Conservation (phyloP, 345 rosid genomes). For the Hibiscus syriacus region DNA sequence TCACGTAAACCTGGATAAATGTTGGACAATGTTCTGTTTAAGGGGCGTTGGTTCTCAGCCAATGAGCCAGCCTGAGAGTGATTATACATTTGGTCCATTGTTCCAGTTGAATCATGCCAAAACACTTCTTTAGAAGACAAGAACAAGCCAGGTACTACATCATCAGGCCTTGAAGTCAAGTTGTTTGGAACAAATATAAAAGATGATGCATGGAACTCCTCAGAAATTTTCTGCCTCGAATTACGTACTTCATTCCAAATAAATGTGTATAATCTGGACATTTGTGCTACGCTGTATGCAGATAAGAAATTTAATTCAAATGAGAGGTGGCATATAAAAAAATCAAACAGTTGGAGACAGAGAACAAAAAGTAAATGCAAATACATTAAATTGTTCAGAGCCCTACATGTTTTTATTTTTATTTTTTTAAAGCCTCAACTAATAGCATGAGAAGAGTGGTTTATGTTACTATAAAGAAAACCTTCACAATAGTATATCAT, state of each 20-base stretch:
- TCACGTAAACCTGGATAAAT: constrained; percentile 77
- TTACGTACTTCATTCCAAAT: constrained; percentile 62
- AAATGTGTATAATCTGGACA: constrained; percentile 67
- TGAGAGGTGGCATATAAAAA: not conserved
- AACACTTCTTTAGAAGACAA: constrained; percentile 54
- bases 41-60: constrained; percentile 20
- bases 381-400: not conserved
- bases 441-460: too few species aligned
- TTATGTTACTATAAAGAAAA: not conserved
- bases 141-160: constrained; percentile 52
- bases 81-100: constrained; percentile 38
- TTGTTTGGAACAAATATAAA: constrained; percentile 67
- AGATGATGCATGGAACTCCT: constrained; percentile 41
- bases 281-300: constrained; percentile 51
- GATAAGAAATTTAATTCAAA: constrained; percentile 18
- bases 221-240: constrained; percentile 38
- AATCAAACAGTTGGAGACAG: not conserved
- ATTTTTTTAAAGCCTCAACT: too few species aligned
- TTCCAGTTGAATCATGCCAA: constrained; percentile 82
- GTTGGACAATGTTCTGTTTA: constrained; percentile 51
- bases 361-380: not conserved
- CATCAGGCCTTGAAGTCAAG: constrained; percentile 37
- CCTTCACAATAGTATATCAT: not conserved
- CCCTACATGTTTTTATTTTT: not conserved
- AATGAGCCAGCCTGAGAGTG: constrained; percentile 25